Evolutionary conservation across 495 filamentous ascomycete species (phyloP).

Genomic region (Friedmanniomyces simplex): DNA sequence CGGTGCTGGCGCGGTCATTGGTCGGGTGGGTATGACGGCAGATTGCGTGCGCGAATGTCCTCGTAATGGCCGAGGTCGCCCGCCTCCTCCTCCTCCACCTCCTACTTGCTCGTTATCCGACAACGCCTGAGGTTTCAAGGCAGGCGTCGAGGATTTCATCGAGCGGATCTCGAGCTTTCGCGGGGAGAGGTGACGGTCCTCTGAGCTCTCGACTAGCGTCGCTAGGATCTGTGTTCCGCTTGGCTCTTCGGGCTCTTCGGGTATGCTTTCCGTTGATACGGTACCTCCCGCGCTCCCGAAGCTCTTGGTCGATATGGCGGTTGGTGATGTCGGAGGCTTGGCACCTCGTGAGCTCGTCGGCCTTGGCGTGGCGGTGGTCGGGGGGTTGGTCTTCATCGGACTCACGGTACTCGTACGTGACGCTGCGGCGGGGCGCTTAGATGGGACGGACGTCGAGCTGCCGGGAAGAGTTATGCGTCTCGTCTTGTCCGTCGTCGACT

Average conservation of each 20-base stretch:
- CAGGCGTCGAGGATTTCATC: conserved; percentile 1
- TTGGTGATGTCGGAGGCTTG: conserved; percentile 4
- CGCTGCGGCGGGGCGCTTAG: conserved; percentile 6
- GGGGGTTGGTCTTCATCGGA: not conserved
- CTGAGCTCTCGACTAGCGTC: not conserved
- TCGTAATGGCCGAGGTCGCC: not conserved
- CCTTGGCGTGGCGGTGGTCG: not conserved
- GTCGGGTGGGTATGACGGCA: conserved; percentile 2
- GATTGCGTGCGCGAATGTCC: conserved; percentile 17
- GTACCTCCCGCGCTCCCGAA: not conserved
- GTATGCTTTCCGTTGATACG: conserved; percentile 2
- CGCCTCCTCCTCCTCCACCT: not conserved
- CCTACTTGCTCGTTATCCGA: conserved; percentile 13
- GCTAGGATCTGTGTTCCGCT: not conserved
- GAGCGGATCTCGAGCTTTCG: conserved; percentile 17
- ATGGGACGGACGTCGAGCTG: conserved; percentile 1
- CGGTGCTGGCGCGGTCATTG: not conserved
- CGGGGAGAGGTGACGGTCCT: conserved; percentile 1
- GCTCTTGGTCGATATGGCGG: conserved; percentile 6
- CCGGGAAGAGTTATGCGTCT: conserved; percentile 9
- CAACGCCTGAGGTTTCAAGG: conserved; percentile 9
- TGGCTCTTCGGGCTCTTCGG: conserved; percentile 10
- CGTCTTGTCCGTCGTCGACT: conserved; percentile 6
- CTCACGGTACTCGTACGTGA: conserved; percentile 7
- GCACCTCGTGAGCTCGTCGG: not conserved